phyloP scores from a whole-genome alignment of 1,284 basidiomycete genomes.

The Jaminaea rosea region DNA sequence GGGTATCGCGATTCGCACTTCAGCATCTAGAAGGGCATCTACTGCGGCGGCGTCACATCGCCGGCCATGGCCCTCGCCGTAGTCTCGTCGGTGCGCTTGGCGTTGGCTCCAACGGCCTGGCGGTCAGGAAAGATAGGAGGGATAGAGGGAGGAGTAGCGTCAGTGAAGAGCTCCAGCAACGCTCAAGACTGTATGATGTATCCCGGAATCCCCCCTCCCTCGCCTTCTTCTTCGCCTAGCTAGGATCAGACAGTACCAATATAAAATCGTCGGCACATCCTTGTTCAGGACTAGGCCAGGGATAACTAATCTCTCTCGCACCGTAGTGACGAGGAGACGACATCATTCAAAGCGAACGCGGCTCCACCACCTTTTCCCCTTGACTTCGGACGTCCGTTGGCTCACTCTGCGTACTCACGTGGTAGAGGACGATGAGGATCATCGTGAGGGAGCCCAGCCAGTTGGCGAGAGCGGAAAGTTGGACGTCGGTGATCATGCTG shows the following conservation, averaged over 20 bases:
- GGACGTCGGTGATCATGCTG: conserved; percentile 40
- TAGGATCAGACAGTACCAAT: background rate
- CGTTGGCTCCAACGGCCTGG: background rate
- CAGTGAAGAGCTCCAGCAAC: background rate
- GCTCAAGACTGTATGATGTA: too few relatives aligned
- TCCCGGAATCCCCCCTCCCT: too few relatives aligned
- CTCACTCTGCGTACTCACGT: conserved; percentile 19
- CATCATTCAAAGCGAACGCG: background rate
- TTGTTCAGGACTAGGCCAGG: background rate
- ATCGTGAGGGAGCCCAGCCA: conserved; percentile 39
- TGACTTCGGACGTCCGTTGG: background rate
- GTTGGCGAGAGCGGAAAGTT: conserved; percentile 37
- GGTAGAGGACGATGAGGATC: conserved; percentile 38
- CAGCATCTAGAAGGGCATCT: background rate
- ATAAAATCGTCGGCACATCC: conserved; percentile 1
- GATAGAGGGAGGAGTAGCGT: background rate
- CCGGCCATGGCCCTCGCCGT: conserved; percentile 1
- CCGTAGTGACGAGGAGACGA: too few relatives aligned
- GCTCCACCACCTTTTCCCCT: background rate
- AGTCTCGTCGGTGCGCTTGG: background rate
- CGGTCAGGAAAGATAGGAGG: background rate
- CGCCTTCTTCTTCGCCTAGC: background rate
- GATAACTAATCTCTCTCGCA: background rate
- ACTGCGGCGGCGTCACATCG: background rate
- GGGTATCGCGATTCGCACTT: background rate